Conservation (phyloP, 345 rosid genomes). For the Eucalyptus caleyi region DNA sequence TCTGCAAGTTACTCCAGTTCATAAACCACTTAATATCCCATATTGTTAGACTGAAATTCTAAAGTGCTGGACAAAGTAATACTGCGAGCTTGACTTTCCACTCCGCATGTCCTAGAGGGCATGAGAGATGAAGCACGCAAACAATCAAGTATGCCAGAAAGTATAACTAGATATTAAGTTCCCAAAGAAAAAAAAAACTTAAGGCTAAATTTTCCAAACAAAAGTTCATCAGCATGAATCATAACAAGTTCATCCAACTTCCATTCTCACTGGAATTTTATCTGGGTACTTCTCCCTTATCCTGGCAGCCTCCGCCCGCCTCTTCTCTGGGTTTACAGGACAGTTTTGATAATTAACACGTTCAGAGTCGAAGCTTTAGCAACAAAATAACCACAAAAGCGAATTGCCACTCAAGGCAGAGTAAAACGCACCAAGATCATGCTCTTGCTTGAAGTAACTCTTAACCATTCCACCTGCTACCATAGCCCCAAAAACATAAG, state of each 20-base stretch:
- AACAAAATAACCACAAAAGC: background rate
- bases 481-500: background rate
- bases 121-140: background rate
- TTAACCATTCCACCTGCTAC: constrained; percentile 48
- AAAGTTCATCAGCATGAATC: background rate
- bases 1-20: background rate
- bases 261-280: constrained; percentile 71
- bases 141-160: background rate
- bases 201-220: background rate
- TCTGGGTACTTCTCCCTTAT: constrained; percentile 90
- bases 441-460: constrained; percentile 92
- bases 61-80: background rate
- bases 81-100: background rate
- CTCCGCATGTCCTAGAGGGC: background rate
- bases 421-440: constrained; percentile 47
- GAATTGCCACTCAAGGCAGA: background rate
- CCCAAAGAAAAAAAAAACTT: background rate
- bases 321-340: constrained; percentile 45
- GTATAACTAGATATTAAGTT: background rate
- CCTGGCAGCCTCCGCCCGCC: constrained; percentile 89
- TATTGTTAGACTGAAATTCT: background rate
- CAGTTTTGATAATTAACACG: background rate
- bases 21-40: background rate
- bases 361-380: background rate
- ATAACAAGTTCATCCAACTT: background rate